Base-by-base conservation (phyloP, 2,329 filamentous ascomycete species). In the Pestalotiopsis sp. region DNA sequence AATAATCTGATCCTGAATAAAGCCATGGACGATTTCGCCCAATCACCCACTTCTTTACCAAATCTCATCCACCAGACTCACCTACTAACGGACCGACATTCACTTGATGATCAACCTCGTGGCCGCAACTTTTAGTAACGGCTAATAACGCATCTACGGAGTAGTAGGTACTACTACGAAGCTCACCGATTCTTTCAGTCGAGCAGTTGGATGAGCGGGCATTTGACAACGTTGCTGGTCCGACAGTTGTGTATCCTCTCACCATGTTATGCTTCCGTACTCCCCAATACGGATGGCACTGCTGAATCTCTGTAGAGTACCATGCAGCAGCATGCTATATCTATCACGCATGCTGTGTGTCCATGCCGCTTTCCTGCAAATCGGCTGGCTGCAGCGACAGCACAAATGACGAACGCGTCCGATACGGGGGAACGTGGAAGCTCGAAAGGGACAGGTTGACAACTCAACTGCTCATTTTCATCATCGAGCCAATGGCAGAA, bases 341-440 rank as follows among this genome's bases (percentile, higher is more conserved):
- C 38, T 27, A 27, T 57, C 25, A 56, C 23, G 52, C 61, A 38
- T 25, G n/a, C 36, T 64, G 61, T 52, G 38, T 57, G 41, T 25
- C 25, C 20, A 23, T 45, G 17, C 20, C 39, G 52, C 36, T 66
- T 56, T 59, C 64, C 64, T 66, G 64, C 36, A 41, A 45, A 17
- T 45, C 64, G 64, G 52, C 64, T 60, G 27, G 13, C 36, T 31
- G 58, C 64, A 66, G 38, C 64, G 23, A 66, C 64, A 58, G 31
- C 49, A 66, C 49, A 66, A 25, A 27, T 45, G 31, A 36, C 64
- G 39, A 57, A 60, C 52, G 12, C 41, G 31, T 14, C 27, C 17
- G 41, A 41, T n/a, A 60, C 14, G 38, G 56, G 11, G 57, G 56
- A 17, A 25, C 12, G 49, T 66, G 23, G 45, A 66, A 57, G 17